phyloP scores from a whole-genome alignment of 768 basidiomycete genomes.

The Sistotremastrum suecicum region DNA sequence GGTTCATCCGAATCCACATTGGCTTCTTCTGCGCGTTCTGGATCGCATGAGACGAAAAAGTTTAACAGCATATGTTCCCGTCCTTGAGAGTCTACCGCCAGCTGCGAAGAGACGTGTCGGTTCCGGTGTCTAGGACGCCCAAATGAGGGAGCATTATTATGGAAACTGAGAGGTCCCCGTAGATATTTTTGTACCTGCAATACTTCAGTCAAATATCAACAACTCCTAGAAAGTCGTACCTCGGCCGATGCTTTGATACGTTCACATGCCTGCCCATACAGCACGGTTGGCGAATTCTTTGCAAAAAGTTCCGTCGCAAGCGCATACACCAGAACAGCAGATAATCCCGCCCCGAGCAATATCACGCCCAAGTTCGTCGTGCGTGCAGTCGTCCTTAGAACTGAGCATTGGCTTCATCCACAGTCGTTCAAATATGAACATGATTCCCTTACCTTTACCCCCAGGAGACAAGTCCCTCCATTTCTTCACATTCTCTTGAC shows the following conservation, averaged over 20 bases:
- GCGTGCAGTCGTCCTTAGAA: constrained; percentile 38
- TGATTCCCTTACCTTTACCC: constrained; percentile 48
- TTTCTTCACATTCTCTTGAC: constrained; percentile 44
- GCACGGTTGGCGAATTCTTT: constrained; percentile 74
- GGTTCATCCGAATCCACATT: not conserved
- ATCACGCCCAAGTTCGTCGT: constrained; percentile 40
- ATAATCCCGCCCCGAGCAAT: constrained; percentile 68
- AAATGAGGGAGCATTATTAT: constrained; percentile 69
- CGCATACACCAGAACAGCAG: constrained; percentile 61
- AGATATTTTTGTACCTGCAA: constrained; percentile 56
- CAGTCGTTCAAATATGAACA: constrained; percentile 29
- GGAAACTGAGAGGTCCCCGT: constrained; percentile 53
- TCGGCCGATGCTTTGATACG: constrained; percentile 31
- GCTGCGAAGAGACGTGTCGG: constrained; percentile 66
- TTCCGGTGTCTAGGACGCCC: constrained; percentile 70
- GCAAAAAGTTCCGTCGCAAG: constrained; percentile 76
- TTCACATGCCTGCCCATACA: constrained; percentile 50
- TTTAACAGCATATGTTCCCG: constrained; percentile 76
- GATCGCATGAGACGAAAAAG: constrained; percentile 45
- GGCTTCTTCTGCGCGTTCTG: not conserved
- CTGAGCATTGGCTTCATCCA: constrained; percentile 37
- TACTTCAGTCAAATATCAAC: not conserved
- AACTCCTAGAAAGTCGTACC: constrained; percentile 17
- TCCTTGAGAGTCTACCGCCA: constrained; percentile 57
- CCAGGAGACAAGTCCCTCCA: constrained; percentile 69